Evolutionary conservation across 2,329 filamentous ascomycete species (phyloP).

Genomic region (Bipolaris cookei): DNA sequence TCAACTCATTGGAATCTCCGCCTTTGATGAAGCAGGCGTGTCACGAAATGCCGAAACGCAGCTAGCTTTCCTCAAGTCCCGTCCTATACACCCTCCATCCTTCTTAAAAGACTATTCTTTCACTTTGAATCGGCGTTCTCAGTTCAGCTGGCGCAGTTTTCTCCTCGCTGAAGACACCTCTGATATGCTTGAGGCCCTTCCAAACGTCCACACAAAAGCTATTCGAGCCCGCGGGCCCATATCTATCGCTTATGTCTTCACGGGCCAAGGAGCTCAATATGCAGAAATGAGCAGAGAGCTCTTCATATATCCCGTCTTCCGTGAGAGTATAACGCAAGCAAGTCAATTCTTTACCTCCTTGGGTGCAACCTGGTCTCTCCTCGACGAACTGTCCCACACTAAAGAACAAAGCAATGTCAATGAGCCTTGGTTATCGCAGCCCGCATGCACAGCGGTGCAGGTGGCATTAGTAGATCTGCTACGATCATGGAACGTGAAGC

Average conservation of each 20-base stretch:
- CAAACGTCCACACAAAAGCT: not conserved
- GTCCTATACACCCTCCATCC: not conserved
- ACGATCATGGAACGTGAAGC: conserved; percentile 27
- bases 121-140: not conserved
- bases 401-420: conserved; percentile 7
- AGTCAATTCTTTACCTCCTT: not conserved
- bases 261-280: conserved; percentile 34
- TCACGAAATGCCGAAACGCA: conserved; percentile 1
- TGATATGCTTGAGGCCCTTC: not conserved
- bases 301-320: conserved; percentile 5
- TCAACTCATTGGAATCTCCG: not conserved
- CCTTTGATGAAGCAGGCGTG: not conserved
- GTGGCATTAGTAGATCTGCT: conserved; percentile 43
- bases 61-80: not conserved
- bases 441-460: conserved; percentile 49
- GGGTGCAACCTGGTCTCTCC: conserved; percentile 18
- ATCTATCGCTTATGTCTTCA: not conserved
- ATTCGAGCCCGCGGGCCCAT: not conserved
- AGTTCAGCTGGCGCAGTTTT: not conserved
- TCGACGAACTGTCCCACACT: conserved; percentile 16
- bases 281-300: conserved; percentile 20
- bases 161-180: not conserved
- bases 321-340: not conserved
- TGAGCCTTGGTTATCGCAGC: conserved; percentile 36
- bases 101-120: not conserved